phyloP scores from a whole-genome alignment of 352 stramenopile species.

The Globisporangium radiosum region DNA sequence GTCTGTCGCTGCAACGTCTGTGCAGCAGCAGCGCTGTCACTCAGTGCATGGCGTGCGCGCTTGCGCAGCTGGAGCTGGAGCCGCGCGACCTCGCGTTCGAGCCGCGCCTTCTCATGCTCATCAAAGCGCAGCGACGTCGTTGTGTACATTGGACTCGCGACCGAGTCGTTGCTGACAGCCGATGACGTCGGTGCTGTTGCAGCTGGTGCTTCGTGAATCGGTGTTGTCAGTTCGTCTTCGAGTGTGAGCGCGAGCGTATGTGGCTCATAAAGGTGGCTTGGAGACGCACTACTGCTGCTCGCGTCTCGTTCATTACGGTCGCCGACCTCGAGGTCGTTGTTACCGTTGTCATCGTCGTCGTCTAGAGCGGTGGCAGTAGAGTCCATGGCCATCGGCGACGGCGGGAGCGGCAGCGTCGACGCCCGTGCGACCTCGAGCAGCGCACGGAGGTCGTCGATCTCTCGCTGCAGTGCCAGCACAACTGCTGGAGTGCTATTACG shows the following conservation, averaged over 20 bases:
- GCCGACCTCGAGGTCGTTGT: not conserved
- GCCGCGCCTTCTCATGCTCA: slow-evolving; percentile 26
- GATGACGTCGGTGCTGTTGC: not conserved
- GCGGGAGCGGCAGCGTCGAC: not conserved
- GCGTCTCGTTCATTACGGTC: no score
- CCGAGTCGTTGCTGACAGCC: not conserved
- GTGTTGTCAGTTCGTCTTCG: not conserved
- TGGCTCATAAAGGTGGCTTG: not conserved
- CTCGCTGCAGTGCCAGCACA: slow-evolving; percentile 23
- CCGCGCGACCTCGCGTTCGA: slow-evolving; percentile 32
- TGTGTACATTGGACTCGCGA: slow-evolving; percentile 9
- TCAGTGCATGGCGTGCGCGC: slow-evolving; percentile 20
- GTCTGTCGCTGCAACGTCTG: slow-evolving; percentile 17
- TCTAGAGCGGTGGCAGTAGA: not conserved
- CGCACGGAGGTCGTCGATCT: slow-evolving; percentile 38
- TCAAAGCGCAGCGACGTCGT: slow-evolving; percentile 15
- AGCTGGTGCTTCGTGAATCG: not conserved
- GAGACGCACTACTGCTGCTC: not conserved
- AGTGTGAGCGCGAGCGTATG: slow-evolving; percentile 1
- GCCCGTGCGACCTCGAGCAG: slow-evolving; percentile 18
- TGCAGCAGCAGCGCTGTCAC: slow-evolving; percentile 4
- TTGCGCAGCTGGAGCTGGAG: slow-evolving; percentile 28
- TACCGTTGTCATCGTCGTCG: not conserved
- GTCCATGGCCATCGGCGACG: not conserved
- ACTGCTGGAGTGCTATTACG: slow-evolving; percentile 10